Base-by-base conservation (phyloP, 768 basidiomycete genomes). In the Paxillus ammoniavirescens region DNA sequence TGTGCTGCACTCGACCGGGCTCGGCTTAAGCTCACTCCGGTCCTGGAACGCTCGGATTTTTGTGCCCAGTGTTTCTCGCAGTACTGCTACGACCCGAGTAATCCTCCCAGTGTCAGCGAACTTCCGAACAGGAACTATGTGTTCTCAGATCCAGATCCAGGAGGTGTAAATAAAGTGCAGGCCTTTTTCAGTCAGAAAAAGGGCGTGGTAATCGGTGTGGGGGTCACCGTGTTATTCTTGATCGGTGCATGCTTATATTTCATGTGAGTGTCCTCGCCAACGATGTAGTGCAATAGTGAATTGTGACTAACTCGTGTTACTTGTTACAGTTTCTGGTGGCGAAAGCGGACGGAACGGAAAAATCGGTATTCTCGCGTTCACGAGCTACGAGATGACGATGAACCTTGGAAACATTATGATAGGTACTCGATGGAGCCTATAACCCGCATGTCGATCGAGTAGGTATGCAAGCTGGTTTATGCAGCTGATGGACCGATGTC, bases 1-100 rank as follows among this genome's bases (percentile, higher is more conserved):
- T 88, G 86, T 42, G 91, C 79, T 55, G 79, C 75, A 59, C 82
- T 83, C 48, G 82, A 83, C 56, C 77, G 82, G 10, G 76, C 76
- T 2, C 74, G 81, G n/a, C 56, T 72, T 45, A 77, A 76, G 53
- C 56, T 71, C 12, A 59, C 61, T 0, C 72, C 76, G 1, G 7
- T 64, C 0, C 65, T 72, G 6, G 28, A 61, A 5, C 75, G 80
- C 15, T 83, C 82, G 13, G 55, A 66, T 5, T 41, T 75, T 72
- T 77, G 86, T 50, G 77, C 84, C 3, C 76, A 74, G 37, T 93
- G 91, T 60, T 73, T 93, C 60, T 57, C 71, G 42, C 80, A 77
- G 58, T 84, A 83, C 53, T 84, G 82, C 52, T 83, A 73, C 59
- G 74, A 82, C 61, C 77, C 79, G 14, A 59, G 18, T 82, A 82